A percentile compares a stretch with the other conserved stretches of the same genome.
These are phyloP conservation scores for Cercospora brassicicola DNA, from an alignment of 2,329 filamentous ascomycete species.

Conservation along the genomic window DNA sequence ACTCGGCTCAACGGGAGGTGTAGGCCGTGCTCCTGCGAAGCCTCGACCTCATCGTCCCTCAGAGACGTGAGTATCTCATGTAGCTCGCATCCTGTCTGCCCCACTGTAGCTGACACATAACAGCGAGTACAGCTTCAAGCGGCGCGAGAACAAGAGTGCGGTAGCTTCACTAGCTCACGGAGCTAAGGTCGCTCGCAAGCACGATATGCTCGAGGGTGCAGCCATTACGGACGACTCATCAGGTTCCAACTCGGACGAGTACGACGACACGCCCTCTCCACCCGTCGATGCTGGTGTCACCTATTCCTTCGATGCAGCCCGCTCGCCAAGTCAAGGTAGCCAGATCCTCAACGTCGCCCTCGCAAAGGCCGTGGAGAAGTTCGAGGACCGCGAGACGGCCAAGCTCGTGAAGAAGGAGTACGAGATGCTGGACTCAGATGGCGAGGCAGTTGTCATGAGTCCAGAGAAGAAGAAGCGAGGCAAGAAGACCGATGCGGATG, in stretches of 20 bases:
- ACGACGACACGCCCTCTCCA: slow-evolving; percentile 48
- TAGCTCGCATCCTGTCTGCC: neutral
- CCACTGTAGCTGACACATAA: slow-evolving; percentile 12
- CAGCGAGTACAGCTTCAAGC: slow-evolving; percentile 34
- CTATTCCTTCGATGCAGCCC: slow-evolving; percentile 56
- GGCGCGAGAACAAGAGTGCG: slow-evolving; percentile 33
- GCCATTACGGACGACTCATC: slow-evolving; percentile 42
- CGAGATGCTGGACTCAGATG: slow-evolving; percentile 51
- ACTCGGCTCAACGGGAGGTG: slow-evolving; percentile 41
- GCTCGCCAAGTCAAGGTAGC: slow-evolving; percentile 55
- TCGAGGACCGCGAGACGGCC: slow-evolving; percentile 61
- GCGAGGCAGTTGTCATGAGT: slow-evolving; percentile 34
- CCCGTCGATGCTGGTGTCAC: slow-evolving; percentile 51
- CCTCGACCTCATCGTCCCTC: slow-evolving; percentile 38
- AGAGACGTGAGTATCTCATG: slow-evolving; percentile 34
- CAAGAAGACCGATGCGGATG: slow-evolving; percentile 37
- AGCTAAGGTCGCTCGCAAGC: slow-evolving; percentile 42
- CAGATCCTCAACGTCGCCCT: slow-evolving; percentile 59
- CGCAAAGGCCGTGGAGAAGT: slow-evolving; percentile 59
- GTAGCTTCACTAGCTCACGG: slow-evolving; percentile 33
- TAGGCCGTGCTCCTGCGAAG: slow-evolving; percentile 35
- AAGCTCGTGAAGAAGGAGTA: slow-evolving; percentile 62
- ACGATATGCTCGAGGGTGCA: slow-evolving; percentile 45
- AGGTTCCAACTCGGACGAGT: slow-evolving; percentile 48
- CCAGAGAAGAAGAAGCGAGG: slow-evolving; percentile 40